A percentile compares a stretch with the other conserved stretches of the same genome.
phyloP scores from a whole-genome alignment of 2,329 filamentous ascomycete genomes.

The Ophiocordyceps camponoti-rufipedis region DNA sequence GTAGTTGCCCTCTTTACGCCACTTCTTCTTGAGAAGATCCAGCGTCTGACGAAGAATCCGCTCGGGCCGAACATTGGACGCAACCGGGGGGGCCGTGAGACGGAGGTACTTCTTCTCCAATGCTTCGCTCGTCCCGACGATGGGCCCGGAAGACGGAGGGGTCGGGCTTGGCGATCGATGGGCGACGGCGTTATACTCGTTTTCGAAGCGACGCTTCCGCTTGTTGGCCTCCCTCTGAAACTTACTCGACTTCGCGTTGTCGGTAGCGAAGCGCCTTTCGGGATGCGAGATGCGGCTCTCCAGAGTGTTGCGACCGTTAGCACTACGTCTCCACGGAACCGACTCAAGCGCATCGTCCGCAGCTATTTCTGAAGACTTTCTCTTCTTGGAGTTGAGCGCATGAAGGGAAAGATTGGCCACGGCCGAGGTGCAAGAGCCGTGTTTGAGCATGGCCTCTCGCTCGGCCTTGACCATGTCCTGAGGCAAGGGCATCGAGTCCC shows the following conservation, averaged over 20 bases:
- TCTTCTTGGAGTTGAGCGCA: conserved; percentile 44
- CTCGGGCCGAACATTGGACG: conserved; percentile 75
- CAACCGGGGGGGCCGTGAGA: conserved; percentile 75
- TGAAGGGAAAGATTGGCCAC: conserved; percentile 8
- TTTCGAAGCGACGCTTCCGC: conserved; percentile 74
- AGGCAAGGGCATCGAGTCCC: conserved; percentile 67
- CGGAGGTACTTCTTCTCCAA: conserved; percentile 93
- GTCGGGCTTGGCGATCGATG: conserved; percentile 38
- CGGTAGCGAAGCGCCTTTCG: conserved; percentile 22
- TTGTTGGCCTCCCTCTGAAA: conserved; percentile 78
- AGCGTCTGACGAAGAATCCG: conserved; percentile 64
- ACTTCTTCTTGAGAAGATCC: conserved; percentile 82
- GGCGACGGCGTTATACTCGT: conserved; percentile 33
- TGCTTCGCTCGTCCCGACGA: conserved; percentile 67
- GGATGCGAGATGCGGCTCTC: conserved; percentile 60
- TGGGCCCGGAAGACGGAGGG: conserved; percentile 44
- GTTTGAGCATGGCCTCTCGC: conserved; percentile 29
- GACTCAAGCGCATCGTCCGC: conserved; percentile 36
- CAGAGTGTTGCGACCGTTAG: conserved; percentile 39
- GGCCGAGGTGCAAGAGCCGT: conserved; percentile 8
- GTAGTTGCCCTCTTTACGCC: conserved; percentile 87
- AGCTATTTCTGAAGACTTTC: conserved; percentile 56
- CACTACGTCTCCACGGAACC: conserved; percentile 54
- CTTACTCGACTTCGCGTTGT: conserved; percentile 57
- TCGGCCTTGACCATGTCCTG: conserved; percentile 67